phyloP scores from a whole-genome alignment of 2,329 filamentous ascomycete genomes.

The Hypoxylon sp. region DNA sequence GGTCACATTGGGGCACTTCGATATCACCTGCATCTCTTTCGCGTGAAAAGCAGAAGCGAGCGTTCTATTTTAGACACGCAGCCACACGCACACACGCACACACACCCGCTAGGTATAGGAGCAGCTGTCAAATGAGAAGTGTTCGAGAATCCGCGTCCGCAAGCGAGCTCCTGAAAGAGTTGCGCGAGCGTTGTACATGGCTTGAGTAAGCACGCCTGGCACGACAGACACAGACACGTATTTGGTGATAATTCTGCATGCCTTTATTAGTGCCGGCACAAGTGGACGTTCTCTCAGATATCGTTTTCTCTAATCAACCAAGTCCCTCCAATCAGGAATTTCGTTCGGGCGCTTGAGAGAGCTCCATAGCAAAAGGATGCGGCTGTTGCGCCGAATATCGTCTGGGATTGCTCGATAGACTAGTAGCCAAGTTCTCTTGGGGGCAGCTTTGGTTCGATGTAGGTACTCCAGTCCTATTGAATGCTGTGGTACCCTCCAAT shows the following conservation, averaged over 20 bases:
- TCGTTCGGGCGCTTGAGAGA: conserved; percentile 9
- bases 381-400: conserved; percentile 47
- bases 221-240: conserved; percentile 3
- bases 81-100: conserved; percentile 21
- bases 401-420: conserved; percentile 37
- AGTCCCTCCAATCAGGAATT: conserved; percentile 48
- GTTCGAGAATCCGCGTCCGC: conserved; percentile 31
- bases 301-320: conserved; percentile 46
- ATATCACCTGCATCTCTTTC: conserved; percentile 51
- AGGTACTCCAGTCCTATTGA: conserved; percentile 39
- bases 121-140: conserved; percentile 34
- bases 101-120: conserved; percentile 13
- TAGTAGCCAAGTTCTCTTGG: conserved; percentile 5
- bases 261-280: conserved; percentile 49
- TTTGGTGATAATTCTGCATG: conserved; percentile 40
- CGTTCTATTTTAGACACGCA: conserved; percentile 46
- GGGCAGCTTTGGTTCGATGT: conserved; percentile 16
- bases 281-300: conserved; percentile 46
- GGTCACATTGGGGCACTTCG: conserved; percentile 41
- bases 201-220: conserved; percentile 44
- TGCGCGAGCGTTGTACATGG: conserved; percentile 27
- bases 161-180: conserved; percentile 28
- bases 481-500: conserved; percentile 50
- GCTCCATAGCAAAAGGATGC: conserved; percentile 37
- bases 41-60: conserved; percentile 35